phyloP scores from a whole-genome alignment of 2,329 filamentous ascomycete genomes.

The Davidsoniella virescens region DNA sequence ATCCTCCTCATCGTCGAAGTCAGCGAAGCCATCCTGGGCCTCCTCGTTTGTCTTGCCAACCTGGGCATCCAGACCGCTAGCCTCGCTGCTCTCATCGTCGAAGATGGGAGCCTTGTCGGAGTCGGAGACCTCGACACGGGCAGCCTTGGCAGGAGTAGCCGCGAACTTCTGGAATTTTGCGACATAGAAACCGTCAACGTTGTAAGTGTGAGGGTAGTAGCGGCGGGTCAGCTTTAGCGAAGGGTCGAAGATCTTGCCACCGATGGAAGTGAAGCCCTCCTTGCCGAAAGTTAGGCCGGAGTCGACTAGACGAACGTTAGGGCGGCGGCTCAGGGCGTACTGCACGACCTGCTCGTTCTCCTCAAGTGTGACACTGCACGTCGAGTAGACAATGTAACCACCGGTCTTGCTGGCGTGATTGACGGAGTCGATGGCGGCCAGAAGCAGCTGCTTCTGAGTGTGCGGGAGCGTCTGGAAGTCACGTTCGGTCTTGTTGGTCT shows the following conservation, averaged over 20 bases:
- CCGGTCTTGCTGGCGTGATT: conserved; percentile 85
- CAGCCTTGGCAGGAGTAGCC: conserved; percentile 35
- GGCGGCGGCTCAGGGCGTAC: conserved; percentile 78
- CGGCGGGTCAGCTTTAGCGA: conserved; percentile 68
- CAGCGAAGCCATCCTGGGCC: conserved; percentile 44
- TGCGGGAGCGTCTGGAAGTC: conserved; percentile 92
- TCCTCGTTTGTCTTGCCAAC: conserved; percentile 7
- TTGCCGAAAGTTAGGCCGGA: conserved; percentile 81
- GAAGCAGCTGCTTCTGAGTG: conserved; percentile 81
- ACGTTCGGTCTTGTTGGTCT: conserved; percentile 93
- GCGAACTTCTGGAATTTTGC: conserved; percentile 89
- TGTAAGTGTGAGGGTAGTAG: conserved; percentile 83
- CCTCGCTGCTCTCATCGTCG: conserved; percentile 4
- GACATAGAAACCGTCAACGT: conserved; percentile 97
- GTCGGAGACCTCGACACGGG: conserved; percentile 28
- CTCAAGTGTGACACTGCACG: conserved; percentile 85
- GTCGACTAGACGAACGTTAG: conserved; percentile 86
- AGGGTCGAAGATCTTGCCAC: conserved; percentile 80
- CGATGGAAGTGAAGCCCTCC: conserved; percentile 80
- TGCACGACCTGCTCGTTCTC: conserved; percentile 84
- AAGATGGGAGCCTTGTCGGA: conserved; percentile 20
- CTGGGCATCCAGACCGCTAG: conserved; percentile 1
- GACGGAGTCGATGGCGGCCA: conserved; percentile 87
- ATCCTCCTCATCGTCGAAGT: conserved; percentile 61
- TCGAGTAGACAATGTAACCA: conserved; percentile 92